phyloP scores from a whole-genome alignment of 148 eudicot genomes.

The Dysphania ambrosioides region DNA sequence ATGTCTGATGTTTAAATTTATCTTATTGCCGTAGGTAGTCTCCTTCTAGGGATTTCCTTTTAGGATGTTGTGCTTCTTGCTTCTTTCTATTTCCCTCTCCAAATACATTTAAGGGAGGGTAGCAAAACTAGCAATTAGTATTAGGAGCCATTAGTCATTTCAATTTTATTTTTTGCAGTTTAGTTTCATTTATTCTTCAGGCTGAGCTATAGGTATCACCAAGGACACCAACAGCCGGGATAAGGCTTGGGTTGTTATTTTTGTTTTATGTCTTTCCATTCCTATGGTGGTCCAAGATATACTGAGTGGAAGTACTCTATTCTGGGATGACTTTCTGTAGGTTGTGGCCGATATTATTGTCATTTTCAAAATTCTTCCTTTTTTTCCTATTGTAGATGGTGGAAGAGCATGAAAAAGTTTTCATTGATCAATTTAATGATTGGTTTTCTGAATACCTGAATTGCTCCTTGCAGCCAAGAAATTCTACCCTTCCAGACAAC shows the following conservation, averaged over 20 bases:
- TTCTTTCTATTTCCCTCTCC: background rate
- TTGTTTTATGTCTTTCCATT: background rate
- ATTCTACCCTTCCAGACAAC: slow-evolving; percentile 89
- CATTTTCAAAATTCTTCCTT: too few relatives aligned
- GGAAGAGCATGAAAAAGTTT: background rate
- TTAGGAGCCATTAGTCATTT: background rate
- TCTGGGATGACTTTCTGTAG: background rate
- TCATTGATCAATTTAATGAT: background rate
- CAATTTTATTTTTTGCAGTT: too few relatives aligned
- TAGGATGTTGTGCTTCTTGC: background rate
- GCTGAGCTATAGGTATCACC: background rate
- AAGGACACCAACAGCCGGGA: background rate
- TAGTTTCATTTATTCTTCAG: background rate
- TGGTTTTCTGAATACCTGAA: slow-evolving; percentile 23
- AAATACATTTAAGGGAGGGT: background rate
- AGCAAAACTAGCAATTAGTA: background rate
- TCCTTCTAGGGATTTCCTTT: background rate
- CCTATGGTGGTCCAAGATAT: background rate
- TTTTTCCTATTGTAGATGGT: background rate
- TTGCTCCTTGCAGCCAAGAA: slow-evolving; percentile 60
- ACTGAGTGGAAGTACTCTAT: background rate
- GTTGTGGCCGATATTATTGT: background rate
- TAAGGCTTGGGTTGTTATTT: background rate
- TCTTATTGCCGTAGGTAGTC: background rate
- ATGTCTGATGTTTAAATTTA: background rate